A percentile compares a stretch with the other conserved stretches of the same genome.
Evolutionary conservation across 768 basidiomycete genomes (phyloP).

Genomic region (Lepiota brunneoincarnata): DNA sequence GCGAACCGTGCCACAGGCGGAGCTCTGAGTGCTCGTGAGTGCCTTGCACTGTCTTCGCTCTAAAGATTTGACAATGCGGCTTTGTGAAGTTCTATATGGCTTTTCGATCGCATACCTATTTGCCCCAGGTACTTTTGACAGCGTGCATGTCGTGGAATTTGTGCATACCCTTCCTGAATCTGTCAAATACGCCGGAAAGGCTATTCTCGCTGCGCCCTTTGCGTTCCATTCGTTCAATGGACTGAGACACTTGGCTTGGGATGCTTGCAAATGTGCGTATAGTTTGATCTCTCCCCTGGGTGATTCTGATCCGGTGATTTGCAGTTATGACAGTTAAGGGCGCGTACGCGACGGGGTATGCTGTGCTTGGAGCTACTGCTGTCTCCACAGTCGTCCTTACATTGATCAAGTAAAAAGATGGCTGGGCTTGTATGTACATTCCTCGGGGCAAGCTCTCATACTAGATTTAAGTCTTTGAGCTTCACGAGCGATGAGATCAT

Average conservation of each 20-base stretch:
- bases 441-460: not conserved
- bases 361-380: slow-evolving; percentile 77
- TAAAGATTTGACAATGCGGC: not conserved
- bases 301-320: slow-evolving; percentile 1
- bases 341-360: slow-evolving; percentile 79
- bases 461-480: not conserved
- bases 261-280: slow-evolving; percentile 79
- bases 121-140: slow-evolving; percentile 79
- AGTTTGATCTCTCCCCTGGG: not conserved
- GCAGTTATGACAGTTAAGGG: slow-evolving; percentile 80
- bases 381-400: slow-evolving; percentile 67
- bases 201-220: slow-evolving; percentile 81
- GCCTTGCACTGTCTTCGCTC: not conserved
- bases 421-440: not conserved
- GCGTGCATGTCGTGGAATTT: slow-evolving; percentile 70
- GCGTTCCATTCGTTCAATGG: slow-evolving; percentile 92
- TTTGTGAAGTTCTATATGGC: slow-evolving; percentile 72
- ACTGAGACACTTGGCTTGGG: slow-evolving; percentile 88
- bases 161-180: slow-evolving; percentile 71
- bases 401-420: slow-evolving; percentile 22
- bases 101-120: slow-evolving; percentile 85
- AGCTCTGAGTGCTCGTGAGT: slow-evolving; percentile 75
- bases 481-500: too few species aligned
- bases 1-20: slow-evolving; percentile 84
- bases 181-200: slow-evolving; percentile 75